These are phyloP conservation scores for Endocarpon pusillum DNA, from an alignment of 495 filamentous ascomycete genomes.

Conservation along the genomic window DNA sequence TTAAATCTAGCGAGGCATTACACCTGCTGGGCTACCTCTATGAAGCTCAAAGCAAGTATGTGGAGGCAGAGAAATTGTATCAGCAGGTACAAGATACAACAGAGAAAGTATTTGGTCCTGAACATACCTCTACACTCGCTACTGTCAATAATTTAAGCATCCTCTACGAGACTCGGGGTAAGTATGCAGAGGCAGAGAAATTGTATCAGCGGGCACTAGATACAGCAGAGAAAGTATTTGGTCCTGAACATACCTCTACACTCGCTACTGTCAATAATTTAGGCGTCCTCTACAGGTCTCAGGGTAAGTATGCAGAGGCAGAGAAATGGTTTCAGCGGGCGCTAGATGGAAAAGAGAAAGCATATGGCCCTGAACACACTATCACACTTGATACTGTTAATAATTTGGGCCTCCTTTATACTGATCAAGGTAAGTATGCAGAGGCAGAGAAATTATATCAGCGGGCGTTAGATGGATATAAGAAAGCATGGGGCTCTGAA, in stretches of 20 bases:
- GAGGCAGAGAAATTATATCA: conserved; percentile 17
- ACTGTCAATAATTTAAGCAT: conserved; percentile 8
- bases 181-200: conserved; percentile 15
- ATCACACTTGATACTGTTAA: conserved; percentile 11
- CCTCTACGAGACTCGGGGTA: conserved; percentile 9
- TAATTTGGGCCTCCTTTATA: conserved; percentile 12
- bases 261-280: conserved; percentile 12
- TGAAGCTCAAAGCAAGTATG: conserved; percentile 1
- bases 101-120: conserved; percentile 1
- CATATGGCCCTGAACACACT: conserved; percentile 17
- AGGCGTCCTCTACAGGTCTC: conserved; percentile 5
- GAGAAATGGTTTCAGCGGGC: conserved; percentile 17
- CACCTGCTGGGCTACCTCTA: conserved; percentile 1
- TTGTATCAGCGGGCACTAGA: conserved; percentile 16
- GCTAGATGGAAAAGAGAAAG: conserved; percentile 18
- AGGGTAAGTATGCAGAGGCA: conserved; percentile 13
- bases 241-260: conserved; percentile 12
- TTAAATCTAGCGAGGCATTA: not conserved
- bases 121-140: not conserved
- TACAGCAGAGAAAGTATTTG: conserved; percentile 13
- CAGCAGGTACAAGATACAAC: conserved; percentile 7
- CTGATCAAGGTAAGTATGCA: conserved; percentile 10
- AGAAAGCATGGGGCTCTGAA: conserved; percentile 14
- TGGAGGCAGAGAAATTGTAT: conserved; percentile 3
- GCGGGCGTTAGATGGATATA: conserved; percentile 15